A percentile compares a stretch with the other conserved stretches of the same genome.
Evolutionary conservation across 768 basidiomycete genomes (phyloP).

Genomic region (Boletus sensibilis): DNA sequence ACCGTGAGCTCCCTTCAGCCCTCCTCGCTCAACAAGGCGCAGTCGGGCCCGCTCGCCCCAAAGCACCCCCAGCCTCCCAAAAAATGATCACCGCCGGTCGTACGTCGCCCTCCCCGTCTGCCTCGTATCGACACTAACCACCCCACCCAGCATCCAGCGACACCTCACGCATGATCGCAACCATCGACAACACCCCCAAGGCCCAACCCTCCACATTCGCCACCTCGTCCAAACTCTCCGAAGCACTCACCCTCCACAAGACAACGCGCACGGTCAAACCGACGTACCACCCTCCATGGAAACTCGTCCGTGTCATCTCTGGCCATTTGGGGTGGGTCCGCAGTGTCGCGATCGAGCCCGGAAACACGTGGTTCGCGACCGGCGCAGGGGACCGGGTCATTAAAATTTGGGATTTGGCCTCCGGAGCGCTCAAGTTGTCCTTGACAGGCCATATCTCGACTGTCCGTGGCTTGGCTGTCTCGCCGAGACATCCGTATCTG

Average conservation of each 20-base stretch:
- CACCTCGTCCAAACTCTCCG: slow-evolving; percentile 68
- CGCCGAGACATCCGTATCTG: slow-evolving; percentile 89
- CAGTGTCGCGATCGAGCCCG: slow-evolving; percentile 93
- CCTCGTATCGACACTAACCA: slow-evolving; percentile 6
- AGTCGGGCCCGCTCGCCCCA: slow-evolving; percentile 70
- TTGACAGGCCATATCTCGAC: slow-evolving; percentile 98
- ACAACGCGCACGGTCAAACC: slow-evolving; percentile 93
- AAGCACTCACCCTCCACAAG: slow-evolving; percentile 89
- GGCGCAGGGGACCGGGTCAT: slow-evolving; percentile 98
- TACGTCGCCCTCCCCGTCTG: slow-evolving; percentile 33
- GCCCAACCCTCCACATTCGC: slow-evolving; percentile 69
- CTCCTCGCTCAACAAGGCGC: slow-evolving; percentile 78
- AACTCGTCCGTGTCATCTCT: slow-evolving; percentile 92
- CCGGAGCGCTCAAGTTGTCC: slow-evolving; percentile 95
- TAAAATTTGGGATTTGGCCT: slow-evolving; percentile 98
- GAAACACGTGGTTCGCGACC: slow-evolving; percentile 98
- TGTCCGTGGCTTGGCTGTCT: slow-evolving; percentile 91
- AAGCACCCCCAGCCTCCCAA: slow-evolving; percentile 41
- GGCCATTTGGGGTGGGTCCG: slow-evolving; percentile 99
- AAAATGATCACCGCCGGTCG: slow-evolving; percentile 75
- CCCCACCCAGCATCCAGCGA: slow-evolving; percentile 35
- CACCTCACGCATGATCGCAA: slow-evolving; percentile 67
- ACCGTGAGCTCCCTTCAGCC: slow-evolving; percentile 78
- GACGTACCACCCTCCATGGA: slow-evolving; percentile 95
- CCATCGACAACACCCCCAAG: slow-evolving; percentile 71